Conservation (phyloP, 140 eudicot genomes). For the Erigeron philadelphicus region DNA sequence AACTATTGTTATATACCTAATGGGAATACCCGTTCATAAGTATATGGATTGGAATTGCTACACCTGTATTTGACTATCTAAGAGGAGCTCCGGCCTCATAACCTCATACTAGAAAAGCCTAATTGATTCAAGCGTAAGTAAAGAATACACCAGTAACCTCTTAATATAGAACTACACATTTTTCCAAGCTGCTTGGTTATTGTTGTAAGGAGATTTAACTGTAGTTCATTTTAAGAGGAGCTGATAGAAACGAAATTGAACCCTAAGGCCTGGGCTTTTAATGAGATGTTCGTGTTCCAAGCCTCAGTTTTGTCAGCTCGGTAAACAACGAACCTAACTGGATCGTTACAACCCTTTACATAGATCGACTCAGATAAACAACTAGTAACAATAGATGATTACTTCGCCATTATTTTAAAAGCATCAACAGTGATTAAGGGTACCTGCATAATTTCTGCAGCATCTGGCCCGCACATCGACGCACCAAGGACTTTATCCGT, state of each 20-base stretch:
- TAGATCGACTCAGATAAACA: not conserved
- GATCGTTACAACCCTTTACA: not conserved
- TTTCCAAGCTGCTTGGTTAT: no score
- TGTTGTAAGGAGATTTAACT: no score
- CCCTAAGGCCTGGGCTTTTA: not conserved
- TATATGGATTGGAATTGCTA: no score
- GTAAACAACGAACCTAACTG: not conserved
- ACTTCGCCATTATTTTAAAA: not conserved
- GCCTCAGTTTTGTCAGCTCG: conserved; percentile 1
- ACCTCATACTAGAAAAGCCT: not conserved
- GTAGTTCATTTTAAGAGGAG: not conserved
- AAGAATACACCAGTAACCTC: not conserved
- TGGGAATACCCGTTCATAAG: no score
- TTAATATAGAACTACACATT: no score
- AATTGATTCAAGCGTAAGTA: not conserved
- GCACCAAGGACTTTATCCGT: conserved; percentile 97
- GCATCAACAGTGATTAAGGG: not conserved
- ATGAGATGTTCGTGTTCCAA: not conserved
- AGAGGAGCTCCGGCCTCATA: not conserved
- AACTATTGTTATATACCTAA: no score
- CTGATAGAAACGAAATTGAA: not conserved
- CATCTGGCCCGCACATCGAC: conserved; percentile 99
- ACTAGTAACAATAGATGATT: not conserved
- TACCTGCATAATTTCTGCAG: conserved; percentile 98
- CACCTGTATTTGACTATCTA: no score